Percentiles rank a stretch among this genome's conserved stretches.
Evolutionary conservation across 2,329 filamentous ascomycete species (phyloP).

Genomic region (Capronia coronata): DNA sequence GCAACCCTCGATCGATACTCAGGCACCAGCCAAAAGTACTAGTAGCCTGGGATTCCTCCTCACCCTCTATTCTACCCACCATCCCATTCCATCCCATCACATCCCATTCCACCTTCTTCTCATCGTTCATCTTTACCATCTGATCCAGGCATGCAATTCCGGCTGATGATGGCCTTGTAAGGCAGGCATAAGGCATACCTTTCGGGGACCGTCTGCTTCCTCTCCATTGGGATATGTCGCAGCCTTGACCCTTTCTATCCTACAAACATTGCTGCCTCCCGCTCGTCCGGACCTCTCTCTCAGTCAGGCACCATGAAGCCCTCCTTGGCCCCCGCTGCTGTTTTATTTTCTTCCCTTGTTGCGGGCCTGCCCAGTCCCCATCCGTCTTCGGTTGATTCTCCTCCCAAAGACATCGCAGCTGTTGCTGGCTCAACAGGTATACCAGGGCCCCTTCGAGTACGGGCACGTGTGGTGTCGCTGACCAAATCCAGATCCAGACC

Average conservation of each 20-base stretch:
- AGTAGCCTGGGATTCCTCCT: background rate
- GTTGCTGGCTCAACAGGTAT: constrained; percentile 28
- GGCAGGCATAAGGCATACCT: constrained; percentile 6
- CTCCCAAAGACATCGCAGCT: constrained; percentile 18
- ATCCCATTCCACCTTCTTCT: background rate
- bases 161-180: constrained; percentile 13
- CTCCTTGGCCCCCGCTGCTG: constrained; percentile 15
- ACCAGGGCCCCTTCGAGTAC: background rate
- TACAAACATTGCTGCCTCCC: background rate
- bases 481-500: constrained; percentile 15
- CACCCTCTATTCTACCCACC: background rate
- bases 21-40: constrained; percentile 23
- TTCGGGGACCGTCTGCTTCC: background rate
- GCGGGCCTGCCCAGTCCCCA: constrained; percentile 16
- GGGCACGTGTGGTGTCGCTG: constrained; percentile 2
- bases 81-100: too few relatives aligned
- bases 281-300: constrained; percentile 10
- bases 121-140: background rate
- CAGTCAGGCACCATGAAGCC: constrained; percentile 12
- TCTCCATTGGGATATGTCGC: constrained; percentile 10
- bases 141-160: background rate
- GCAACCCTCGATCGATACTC: too few relatives aligned
- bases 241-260: background rate
- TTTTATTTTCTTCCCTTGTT: constrained; percentile 18
- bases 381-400: background rate